These are phyloP conservation scores for Panellus pusillus DNA, from an alignment of 768 basidiomycete genomes.

Conservation along the genomic window DNA sequence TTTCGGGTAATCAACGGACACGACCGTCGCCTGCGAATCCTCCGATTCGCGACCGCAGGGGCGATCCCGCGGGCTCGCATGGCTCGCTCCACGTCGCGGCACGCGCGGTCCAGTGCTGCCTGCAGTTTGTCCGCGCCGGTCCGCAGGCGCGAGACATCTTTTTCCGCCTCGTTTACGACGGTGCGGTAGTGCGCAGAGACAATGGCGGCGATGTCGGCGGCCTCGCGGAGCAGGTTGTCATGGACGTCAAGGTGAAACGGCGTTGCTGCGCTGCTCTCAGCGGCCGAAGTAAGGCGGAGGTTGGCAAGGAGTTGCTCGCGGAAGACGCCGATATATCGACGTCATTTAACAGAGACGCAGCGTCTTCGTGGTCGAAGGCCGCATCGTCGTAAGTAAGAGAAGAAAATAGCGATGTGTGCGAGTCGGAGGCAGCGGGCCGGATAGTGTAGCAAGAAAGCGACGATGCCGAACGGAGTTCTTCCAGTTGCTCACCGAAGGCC, in stretches of 20 bases:
- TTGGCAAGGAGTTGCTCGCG: conserved; percentile 53
- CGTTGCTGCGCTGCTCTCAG: conserved; percentile 38
- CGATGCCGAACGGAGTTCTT: conserved; percentile 49
- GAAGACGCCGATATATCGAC: conserved; percentile 46
- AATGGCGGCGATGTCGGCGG: conserved; percentile 43
- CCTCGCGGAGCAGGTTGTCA: conserved; percentile 47
- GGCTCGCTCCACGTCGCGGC: conserved; percentile 46
- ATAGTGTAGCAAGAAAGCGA: conserved; percentile 58
- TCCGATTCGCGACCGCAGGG: conserved; percentile 53
- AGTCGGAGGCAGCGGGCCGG: conserved; percentile 39
- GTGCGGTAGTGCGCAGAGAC: conserved; percentile 53
- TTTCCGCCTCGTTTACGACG: conserved; percentile 50
- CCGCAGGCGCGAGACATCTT: conserved; percentile 50
- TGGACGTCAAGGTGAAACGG: conserved; percentile 43
- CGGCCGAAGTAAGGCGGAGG: conserved; percentile 50
- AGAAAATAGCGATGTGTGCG: conserved; percentile 52
- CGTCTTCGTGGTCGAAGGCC: conserved; percentile 27
- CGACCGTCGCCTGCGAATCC: conserved; percentile 61
- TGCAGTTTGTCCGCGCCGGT: conserved; percentile 45
- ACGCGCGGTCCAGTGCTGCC: conserved; percentile 43
- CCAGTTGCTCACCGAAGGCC: conserved; percentile 55
- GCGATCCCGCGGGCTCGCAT: conserved; percentile 31
- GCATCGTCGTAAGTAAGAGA: conserved; percentile 24
- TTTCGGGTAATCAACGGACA: conserved; percentile 27
- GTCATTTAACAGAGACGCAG: conserved; percentile 37